These are phyloP conservation scores for Cyberlindnera meyerae DNA, from an alignment of 805 yeast species.

Conservation along the genomic window DNA sequence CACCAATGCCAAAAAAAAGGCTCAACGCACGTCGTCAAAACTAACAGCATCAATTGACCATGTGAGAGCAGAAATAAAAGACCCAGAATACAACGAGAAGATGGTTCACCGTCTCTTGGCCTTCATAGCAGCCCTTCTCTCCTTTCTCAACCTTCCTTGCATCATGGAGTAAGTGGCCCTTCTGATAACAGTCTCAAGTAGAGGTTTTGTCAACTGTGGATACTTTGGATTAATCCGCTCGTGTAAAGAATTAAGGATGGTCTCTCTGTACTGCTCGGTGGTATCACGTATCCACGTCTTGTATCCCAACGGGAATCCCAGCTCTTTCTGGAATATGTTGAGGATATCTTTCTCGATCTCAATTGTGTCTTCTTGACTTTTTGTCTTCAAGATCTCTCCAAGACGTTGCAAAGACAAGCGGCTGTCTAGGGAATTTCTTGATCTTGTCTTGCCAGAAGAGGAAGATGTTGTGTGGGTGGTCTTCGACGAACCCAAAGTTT, in stretches of 20 bases:
- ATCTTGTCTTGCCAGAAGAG: constrained; percentile 1
- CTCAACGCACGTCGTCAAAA: too few relatives aligned
- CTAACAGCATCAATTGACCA: too few relatives aligned
- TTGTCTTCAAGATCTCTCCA: constrained; percentile 45
- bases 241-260: constrained; percentile 45
- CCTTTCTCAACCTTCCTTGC: constrained; percentile 73
- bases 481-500: too few relatives aligned
- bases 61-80: too few relatives aligned
- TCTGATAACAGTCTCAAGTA: constrained; percentile 68
- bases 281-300: constrained; percentile 86
- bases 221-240: constrained; percentile 24
- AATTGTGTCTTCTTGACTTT: constrained; percentile 49
- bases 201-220: constrained; percentile 25
- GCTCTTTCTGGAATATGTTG: constrained; percentile 46
- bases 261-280: constrained; percentile 43
- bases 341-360: constrained; percentile 50
- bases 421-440: constrained; percentile 37
- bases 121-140: constrained; percentile 47
- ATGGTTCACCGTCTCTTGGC: not conserved
- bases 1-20: too few relatives aligned
- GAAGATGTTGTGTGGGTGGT: too few relatives aligned
- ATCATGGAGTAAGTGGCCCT: constrained; percentile 76
- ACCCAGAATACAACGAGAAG: too few relatives aligned
- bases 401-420: constrained; percentile 54
- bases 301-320: constrained; percentile 70